These are phyloP conservation scores for Akanthomyces muscarius DNA, from an alignment of 2,329 filamentous ascomycete genomes.

Conservation along the genomic window DNA sequence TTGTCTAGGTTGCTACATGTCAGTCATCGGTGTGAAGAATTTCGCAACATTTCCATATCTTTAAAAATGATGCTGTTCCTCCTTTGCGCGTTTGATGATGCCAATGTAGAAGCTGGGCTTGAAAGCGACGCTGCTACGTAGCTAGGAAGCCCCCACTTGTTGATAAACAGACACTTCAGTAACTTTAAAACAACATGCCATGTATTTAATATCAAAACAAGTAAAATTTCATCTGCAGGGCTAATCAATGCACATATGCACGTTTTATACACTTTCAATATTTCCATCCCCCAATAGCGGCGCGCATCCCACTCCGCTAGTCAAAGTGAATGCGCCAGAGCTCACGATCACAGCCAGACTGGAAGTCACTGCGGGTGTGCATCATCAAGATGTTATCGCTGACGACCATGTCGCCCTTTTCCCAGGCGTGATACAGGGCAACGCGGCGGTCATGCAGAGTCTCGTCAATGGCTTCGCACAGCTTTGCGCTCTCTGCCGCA, in stretches of 20 bases:
- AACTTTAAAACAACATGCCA: not conserved
- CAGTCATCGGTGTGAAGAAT: too few species aligned
- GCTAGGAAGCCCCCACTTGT: not conserved
- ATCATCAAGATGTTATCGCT: slow-evolving; percentile 49
- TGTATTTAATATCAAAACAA: not conserved
- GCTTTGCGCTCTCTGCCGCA: slow-evolving; percentile 28
- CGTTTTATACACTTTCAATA: not conserved
- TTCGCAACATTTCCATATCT: not conserved
- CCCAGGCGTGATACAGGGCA: slow-evolving; percentile 48
- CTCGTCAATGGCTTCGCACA: slow-evolving; percentile 38
- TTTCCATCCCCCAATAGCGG: not conserved
- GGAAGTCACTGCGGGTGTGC: slow-evolving; percentile 47
- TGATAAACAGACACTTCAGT: not conserved
- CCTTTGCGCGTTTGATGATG: not conserved
- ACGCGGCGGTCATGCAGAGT: slow-evolving; percentile 48
- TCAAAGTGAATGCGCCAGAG: slow-evolving; percentile 51
- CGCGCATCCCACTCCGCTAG: slow-evolving; percentile 22
- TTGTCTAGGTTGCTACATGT: slow-evolving; percentile 29
- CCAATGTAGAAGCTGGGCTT: not conserved
- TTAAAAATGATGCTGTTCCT: too few species aligned
- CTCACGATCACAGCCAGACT: slow-evolving; percentile 40
- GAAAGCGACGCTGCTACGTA: not conserved
- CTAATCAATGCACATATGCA: not conserved
- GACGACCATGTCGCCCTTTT: slow-evolving; percentile 51
- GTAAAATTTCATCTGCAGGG: not conserved